Conservation (phyloP, 176 grass and related monocot species). For the Oryza meyeriana region DNA sequence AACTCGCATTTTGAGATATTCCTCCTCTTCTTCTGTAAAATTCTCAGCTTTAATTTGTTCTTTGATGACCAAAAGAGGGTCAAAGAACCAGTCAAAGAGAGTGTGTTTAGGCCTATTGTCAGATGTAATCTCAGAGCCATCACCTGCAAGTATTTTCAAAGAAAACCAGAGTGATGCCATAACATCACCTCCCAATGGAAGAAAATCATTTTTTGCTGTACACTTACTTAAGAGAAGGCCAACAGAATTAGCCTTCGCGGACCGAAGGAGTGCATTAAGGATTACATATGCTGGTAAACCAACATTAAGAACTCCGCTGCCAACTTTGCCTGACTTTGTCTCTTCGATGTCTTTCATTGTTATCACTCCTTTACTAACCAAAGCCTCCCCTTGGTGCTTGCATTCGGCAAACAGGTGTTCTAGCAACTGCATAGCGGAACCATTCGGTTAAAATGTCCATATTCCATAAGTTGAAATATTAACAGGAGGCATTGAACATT, state of each 20-base stretch:
- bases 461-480: conserved; percentile 1
- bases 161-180: background rate
- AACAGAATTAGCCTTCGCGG: conserved; percentile 56
- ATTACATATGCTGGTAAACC: conserved; percentile 94
- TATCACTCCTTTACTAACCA: conserved; percentile 71
- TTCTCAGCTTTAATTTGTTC: conserved; percentile 91
- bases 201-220: background rate
- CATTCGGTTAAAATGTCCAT: conserved; percentile 10
- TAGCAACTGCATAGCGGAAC: conserved; percentile 59
- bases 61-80: conserved; percentile 88
- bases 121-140: conserved; percentile 70
- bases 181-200: background rate
- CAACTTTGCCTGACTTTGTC: conserved; percentile 71
- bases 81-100: conserved; percentile 93
- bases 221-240: conserved; percentile 81
- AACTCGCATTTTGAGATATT: conserved; percentile 74
- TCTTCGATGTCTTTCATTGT: conserved; percentile 76
- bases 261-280: conserved; percentile 72
- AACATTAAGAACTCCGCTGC: conserved; percentile 65
- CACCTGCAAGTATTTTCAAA: conserved; percentile 47
- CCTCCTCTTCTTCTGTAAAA: conserved; percentile 73
- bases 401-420: conserved; percentile 82
- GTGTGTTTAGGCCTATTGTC: conserved; percentile 72
- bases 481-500: background rate
- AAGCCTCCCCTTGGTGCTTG: conserved; percentile 54